phyloP scores from a whole-genome alignment of 768 basidiomycete genomes.

The Calvatia gigantea region DNA sequence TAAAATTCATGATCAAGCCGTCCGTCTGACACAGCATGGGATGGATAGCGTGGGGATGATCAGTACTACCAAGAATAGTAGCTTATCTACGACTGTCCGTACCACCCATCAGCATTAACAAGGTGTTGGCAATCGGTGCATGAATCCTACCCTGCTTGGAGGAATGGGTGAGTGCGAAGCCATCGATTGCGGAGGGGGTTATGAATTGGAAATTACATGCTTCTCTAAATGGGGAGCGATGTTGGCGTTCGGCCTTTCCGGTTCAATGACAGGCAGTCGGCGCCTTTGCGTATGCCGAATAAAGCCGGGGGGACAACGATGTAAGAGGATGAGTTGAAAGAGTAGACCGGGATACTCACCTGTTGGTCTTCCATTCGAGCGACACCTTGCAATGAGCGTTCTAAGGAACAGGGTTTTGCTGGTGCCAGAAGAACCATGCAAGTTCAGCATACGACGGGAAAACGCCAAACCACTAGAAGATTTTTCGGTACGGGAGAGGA shows the following conservation, averaged over 20 bases:
- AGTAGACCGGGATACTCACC: constrained; percentile 52
- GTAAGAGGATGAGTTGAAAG: not conserved
- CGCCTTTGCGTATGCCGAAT: constrained; percentile 99
- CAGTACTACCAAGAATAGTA: constrained; percentile 98
- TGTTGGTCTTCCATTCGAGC: constrained; percentile 81
- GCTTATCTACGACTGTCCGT: constrained; percentile 99
- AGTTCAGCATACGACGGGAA: constrained; percentile 95
- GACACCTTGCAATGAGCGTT: constrained; percentile 90
- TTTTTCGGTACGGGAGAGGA: constrained; percentile 92
- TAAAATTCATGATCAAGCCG: constrained; percentile 98
- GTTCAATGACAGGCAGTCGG: constrained; percentile 99
- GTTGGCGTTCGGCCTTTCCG: constrained; percentile 95
- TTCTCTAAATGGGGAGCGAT: constrained; percentile 93
- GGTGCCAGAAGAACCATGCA: constrained; percentile 99
- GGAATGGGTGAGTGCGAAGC: constrained; percentile 96
- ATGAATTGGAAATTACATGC: constrained; percentile 92
- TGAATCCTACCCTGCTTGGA: constrained; percentile 99
- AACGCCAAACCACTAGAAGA: constrained; percentile 90
- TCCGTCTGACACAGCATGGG: constrained; percentile 94
- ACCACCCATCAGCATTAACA: constrained; percentile 97
- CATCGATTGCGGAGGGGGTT: constrained; percentile 99
- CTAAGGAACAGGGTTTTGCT: constrained; percentile 94
- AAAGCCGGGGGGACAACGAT: constrained; percentile 58
- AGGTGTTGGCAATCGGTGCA: constrained; percentile 93
- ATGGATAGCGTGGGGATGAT: constrained; percentile 96